These are phyloP conservation scores for Atalantia buxifolia DNA, from an alignment of 345 rosid species.

Conservation along the genomic window DNA sequence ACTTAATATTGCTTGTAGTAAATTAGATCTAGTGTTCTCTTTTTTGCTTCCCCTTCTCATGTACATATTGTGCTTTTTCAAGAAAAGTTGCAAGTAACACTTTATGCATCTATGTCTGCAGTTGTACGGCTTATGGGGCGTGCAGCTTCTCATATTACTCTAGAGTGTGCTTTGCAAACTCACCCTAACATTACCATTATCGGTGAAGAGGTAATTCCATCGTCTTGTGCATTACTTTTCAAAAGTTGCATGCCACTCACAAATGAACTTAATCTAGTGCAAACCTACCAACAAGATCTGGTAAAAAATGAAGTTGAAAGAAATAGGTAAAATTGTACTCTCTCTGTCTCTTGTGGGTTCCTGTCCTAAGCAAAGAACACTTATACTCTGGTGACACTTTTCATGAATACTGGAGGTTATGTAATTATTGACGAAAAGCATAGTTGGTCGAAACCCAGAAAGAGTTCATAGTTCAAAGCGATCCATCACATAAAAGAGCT, in stretches of 20 bases:
- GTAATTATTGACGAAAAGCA: not conserved
- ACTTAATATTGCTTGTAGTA: not conserved
- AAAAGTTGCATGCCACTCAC: not conserved
- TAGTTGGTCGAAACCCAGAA: not conserved
- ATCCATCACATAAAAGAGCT: not conserved
- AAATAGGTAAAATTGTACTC: not conserved
- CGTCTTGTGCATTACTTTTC: not conserved
- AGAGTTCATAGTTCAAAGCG: not conserved
- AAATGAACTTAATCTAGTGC: not conserved
- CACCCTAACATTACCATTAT: slow-evolving; percentile 92
- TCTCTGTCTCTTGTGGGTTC: not conserved
- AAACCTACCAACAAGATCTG: not conserved
- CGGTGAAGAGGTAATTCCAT: slow-evolving; percentile 84
- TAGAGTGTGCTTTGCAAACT: slow-evolving; percentile 97
- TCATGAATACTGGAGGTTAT: not conserved
- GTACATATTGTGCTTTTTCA: not conserved
- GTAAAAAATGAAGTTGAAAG: not conserved
- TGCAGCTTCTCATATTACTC: slow-evolving; percentile 96
- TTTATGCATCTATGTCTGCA: slow-evolving; percentile 30
- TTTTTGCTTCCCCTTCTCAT: not conserved
- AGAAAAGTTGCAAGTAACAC: not conserved
- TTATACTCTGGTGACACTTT: not conserved
- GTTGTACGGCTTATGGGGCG: slow-evolving; percentile 99
- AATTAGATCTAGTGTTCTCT: not conserved
- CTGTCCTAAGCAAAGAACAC: not conserved